phyloP scores from a whole-genome alignment of 371 early-diverging fungal species.

The Dichotomocladium elegans region DNA sequence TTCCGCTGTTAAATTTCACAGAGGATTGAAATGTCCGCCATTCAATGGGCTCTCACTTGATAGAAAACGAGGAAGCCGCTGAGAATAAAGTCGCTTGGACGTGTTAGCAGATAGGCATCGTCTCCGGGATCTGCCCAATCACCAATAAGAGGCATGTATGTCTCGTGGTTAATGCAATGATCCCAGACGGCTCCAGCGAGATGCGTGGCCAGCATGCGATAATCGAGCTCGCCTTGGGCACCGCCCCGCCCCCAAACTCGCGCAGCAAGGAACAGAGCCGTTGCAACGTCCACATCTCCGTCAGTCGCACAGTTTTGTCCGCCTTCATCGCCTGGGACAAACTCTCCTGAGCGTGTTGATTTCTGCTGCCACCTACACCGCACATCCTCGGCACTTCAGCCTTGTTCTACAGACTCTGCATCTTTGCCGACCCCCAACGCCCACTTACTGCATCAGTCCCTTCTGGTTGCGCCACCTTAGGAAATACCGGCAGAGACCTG shows the following conservation, averaged over 20 bases:
- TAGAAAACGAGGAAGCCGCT: slow-evolving; percentile 56
- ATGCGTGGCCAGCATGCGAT: slow-evolving; percentile 38
- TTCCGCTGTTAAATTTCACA: not conserved
- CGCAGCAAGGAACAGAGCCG: slow-evolving; percentile 54
- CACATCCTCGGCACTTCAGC: no score
- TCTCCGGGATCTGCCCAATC: slow-evolving; percentile 63
- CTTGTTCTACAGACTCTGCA: not conserved
- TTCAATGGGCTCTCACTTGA: slow-evolving; percentile 24
- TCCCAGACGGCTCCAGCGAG: slow-evolving; percentile 49
- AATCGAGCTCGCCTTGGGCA: slow-evolving; percentile 44
- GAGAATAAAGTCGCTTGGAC: slow-evolving; percentile 61
- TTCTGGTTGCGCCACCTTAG: slow-evolving; percentile 47
- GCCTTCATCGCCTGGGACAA: slow-evolving; percentile 48
- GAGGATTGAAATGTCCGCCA: not conserved
- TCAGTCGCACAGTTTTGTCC: slow-evolving; percentile 59
- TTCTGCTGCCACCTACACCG: slow-evolving; percentile 55
- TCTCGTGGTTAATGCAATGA: slow-evolving; percentile 53
- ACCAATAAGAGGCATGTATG: slow-evolving; percentile 55
- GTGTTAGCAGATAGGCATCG: slow-evolving; percentile 47
- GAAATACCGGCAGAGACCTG: slow-evolving; percentile 53
- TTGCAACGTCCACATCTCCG: slow-evolving; percentile 61
- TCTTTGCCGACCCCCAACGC: not conserved
- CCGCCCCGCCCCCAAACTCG: slow-evolving; percentile 56
- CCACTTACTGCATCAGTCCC: slow-evolving; percentile 50
- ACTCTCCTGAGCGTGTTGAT: slow-evolving; percentile 19